These are phyloP conservation scores for Jimgerdemannia flammicorona DNA, from an alignment of 192 early-diverging fungal species.

Conservation along the genomic window DNA sequence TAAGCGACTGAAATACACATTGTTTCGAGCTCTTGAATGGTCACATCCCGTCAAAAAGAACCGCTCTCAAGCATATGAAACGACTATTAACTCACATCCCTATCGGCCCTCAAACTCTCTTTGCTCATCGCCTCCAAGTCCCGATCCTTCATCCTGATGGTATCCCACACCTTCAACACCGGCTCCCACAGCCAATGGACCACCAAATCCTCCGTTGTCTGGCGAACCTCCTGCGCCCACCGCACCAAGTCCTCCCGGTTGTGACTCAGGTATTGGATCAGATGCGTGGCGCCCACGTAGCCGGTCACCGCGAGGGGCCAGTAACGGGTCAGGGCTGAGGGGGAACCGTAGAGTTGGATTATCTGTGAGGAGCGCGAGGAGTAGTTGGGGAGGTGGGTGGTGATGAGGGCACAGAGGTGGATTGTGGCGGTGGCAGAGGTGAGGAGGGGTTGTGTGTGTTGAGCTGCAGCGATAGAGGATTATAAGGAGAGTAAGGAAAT, in stretches of 20 bases:
- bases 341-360: conserved; percentile 44
- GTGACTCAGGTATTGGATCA: conserved; percentile 41
- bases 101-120: conserved; percentile 71
- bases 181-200: conserved; percentile 80
- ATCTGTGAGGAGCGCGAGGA: conserved; percentile 26
- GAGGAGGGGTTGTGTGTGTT: background rate
- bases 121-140: conserved; percentile 72
- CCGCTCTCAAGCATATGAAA: background rate
- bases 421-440: conserved; percentile 8
- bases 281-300: conserved; percentile 38
- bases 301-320: conserved; percentile 61
- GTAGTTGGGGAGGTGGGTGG: conserved; percentile 28
- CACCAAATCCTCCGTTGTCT: conserved; percentile 61
- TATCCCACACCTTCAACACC: conserved; percentile 64
- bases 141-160: conserved; percentile 78
- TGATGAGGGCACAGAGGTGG: conserved; percentile 25
- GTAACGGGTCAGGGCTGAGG: conserved; percentile 52
- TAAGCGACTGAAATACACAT: conserved; percentile 35
- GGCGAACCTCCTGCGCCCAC: conserved; percentile 43
- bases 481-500: too few relatives aligned
- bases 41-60: background rate
- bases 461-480: too few relatives aligned
- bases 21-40: background rate
- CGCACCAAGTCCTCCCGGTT: conserved; percentile 47
- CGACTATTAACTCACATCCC: conserved; percentile 50